These are phyloP conservation scores for Aureobasidium sp. DNA, from an alignment of 2,329 filamentous ascomycete species.

Conservation along the genomic window DNA sequence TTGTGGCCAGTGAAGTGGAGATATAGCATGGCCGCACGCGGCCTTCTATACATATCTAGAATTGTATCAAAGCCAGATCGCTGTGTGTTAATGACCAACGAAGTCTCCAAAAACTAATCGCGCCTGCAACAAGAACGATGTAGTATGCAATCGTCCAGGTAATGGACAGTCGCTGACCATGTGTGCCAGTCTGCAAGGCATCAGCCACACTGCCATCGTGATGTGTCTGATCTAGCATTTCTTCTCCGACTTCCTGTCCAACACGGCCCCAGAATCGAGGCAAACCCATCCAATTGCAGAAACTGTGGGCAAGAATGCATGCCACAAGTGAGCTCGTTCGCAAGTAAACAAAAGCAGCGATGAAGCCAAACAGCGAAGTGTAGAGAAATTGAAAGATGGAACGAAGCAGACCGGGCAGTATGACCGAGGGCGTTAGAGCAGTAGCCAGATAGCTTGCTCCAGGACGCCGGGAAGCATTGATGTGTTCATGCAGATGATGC, in stretches of 20 bases:
- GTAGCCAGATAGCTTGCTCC: conserved; percentile 28
- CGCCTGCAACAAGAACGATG: conserved; percentile 62
- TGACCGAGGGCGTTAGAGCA: conserved; percentile 30
- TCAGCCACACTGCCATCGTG: conserved; percentile 10
- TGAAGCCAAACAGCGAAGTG: conserved; percentile 89
- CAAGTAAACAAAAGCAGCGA: conserved; percentile 81
- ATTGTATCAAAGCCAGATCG: conserved; percentile 21
- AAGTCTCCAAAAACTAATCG: conserved; percentile 60
- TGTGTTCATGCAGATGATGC: conserved; percentile 94
- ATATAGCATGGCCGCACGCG: not conserved
- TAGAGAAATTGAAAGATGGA: conserved; percentile 81
- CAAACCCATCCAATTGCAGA: conserved; percentile 89
- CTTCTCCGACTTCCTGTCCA: conserved; percentile 39
- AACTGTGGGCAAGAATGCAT: conserved; percentile 69
- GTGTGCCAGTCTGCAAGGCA: conserved; percentile 29
- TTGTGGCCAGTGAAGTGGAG: not conserved
- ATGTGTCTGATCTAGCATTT: conserved; percentile 18
- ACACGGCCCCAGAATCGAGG: conserved; percentile 79
- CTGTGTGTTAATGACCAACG: conserved; percentile 69
- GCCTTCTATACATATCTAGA: not conserved
- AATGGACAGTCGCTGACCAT: conserved; percentile 31
- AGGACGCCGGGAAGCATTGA: conserved; percentile 67
- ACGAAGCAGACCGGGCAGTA: conserved; percentile 47
- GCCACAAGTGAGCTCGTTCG: conserved; percentile 75
- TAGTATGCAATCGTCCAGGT: conserved; percentile 77